phyloP scores from a whole-genome alignment of 768 basidiomycete genomes.

The Amanita muscaria region DNA sequence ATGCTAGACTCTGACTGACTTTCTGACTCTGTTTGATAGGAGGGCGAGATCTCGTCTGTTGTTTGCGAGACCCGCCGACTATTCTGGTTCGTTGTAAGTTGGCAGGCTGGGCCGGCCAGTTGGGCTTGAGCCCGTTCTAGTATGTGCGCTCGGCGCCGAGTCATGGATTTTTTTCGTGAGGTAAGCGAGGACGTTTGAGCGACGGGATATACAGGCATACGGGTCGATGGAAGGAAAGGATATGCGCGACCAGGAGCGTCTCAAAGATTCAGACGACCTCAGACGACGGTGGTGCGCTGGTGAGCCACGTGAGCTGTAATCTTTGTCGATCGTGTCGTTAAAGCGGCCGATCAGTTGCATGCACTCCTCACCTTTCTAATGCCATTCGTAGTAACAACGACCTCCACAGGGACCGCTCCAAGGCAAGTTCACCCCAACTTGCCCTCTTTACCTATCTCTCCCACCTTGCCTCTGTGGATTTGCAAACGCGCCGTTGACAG shows the following conservation, averaged over 20 bases:
- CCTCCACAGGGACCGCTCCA: too few species aligned
- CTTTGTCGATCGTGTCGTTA: too few species aligned
- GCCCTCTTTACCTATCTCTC: too few species aligned
- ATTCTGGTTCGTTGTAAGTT: not conserved
- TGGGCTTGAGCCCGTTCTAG: conserved; percentile 22
- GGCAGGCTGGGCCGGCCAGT: conserved; percentile 6
- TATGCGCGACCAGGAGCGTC: not conserved
- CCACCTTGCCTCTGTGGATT: too few species aligned
- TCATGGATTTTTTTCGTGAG: not conserved
- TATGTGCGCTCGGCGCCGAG: conserved; percentile 18
- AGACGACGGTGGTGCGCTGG: too few species aligned
- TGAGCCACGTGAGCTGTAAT: too few species aligned
- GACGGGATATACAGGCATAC: not conserved
- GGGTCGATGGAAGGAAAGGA: not conserved
- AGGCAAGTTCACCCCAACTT: too few species aligned
- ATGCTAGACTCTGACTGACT: conserved; percentile 18
- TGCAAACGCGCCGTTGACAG: too few species aligned
- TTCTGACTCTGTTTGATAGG: conserved; percentile 17
- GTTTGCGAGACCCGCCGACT: conserved; percentile 4
- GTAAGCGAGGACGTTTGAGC: not conserved
- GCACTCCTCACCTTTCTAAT: too few species aligned
- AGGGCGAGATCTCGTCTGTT: conserved; percentile 9
- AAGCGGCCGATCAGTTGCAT: too few species aligned
- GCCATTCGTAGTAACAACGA: too few species aligned
- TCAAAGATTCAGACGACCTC: too few species aligned